Conservation (phyloP, 2,329 filamentous ascomycete species). For the Juglanconis oblonga region DNA sequence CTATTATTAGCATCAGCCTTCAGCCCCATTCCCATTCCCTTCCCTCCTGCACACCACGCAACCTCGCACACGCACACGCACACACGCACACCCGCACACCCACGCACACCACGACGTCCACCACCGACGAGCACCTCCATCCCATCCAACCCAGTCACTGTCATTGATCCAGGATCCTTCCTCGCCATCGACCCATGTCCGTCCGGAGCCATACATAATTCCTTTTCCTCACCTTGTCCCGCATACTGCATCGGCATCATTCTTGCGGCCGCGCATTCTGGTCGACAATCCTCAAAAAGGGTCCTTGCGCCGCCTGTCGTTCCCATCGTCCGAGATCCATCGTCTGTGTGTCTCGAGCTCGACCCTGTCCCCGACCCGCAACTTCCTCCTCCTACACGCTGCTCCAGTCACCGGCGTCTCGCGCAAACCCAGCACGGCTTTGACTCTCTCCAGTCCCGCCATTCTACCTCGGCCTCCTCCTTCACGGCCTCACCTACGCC, state of each 20-base stretch:
- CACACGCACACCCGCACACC: conserved; percentile 1
- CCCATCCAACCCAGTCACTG: neutral
- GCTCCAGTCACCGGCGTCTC: neutral
- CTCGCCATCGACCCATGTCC: conserved; percentile 1
- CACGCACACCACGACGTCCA: conserved; percentile 9
- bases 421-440: neutral
- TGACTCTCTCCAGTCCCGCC: neutral
- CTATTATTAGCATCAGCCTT: conserved; percentile 53
- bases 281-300: conserved; percentile 17
- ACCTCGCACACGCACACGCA: neutral
- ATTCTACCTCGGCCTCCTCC: neutral
- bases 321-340: neutral
- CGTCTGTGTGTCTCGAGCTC: conserved; percentile 10
- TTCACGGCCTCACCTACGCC: neutral
- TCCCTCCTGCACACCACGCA: neutral
- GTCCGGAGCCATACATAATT: conserved; percentile 3
- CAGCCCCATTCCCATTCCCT: conserved; percentile 44
- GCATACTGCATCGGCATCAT: neutral
- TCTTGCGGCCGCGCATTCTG: conserved; percentile 5
- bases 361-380: conserved; percentile 3
- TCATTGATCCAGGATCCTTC: neutral
- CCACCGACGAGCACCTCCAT: neutral
- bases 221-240: neutral
- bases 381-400: neutral
- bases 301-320: conserved; percentile 12